Conservation (phyloP, 441 rosid species). For the Aquilaria agallochum region DNA sequence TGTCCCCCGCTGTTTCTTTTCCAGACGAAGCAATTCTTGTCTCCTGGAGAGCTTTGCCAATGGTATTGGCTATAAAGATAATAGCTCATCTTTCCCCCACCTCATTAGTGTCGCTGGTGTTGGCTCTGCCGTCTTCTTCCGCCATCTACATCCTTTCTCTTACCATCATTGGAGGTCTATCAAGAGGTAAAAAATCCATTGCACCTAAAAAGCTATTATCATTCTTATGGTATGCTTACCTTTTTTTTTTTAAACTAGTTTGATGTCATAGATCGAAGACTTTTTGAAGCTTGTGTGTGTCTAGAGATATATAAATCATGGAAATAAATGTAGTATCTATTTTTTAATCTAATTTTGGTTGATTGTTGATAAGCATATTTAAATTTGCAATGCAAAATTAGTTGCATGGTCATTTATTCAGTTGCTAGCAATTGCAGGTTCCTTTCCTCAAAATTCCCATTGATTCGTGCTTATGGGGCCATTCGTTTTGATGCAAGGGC, state of each 20-base stretch:
- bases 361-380: background rate
- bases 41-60: slow-evolving; percentile 25
- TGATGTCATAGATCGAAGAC: background rate
- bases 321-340: background rate
- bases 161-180: slow-evolving; percentile 83
- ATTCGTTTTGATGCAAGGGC: slow-evolving; percentile 81
- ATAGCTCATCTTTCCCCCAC: slow-evolving; percentile 11
- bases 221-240: background rate
- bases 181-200: slow-evolving; percentile 39
- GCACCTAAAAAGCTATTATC: background rate
- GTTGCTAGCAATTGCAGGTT: slow-evolving; percentile 40
- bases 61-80: slow-evolving; percentile 25
- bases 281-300: too few species aligned
- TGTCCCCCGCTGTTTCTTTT: slow-evolving; percentile 77
- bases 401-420: background rate
- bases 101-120: slow-evolving; percentile 77
- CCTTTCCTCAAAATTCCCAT: slow-evolving; percentile 57
- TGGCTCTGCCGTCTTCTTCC: slow-evolving; percentile 82
- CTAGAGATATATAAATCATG: too few species aligned
- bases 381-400: background rate
- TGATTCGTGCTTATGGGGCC: slow-evolving; percentile 93
- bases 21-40: slow-evolving; percentile 48
- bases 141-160: slow-evolving; percentile 64
- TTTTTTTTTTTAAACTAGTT: background rate
- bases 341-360: background rate